Evolutionary conservation across 2,329 filamentous ascomycete species (phyloP).

Genomic region (Nothomitra cinnamomea): DNA sequence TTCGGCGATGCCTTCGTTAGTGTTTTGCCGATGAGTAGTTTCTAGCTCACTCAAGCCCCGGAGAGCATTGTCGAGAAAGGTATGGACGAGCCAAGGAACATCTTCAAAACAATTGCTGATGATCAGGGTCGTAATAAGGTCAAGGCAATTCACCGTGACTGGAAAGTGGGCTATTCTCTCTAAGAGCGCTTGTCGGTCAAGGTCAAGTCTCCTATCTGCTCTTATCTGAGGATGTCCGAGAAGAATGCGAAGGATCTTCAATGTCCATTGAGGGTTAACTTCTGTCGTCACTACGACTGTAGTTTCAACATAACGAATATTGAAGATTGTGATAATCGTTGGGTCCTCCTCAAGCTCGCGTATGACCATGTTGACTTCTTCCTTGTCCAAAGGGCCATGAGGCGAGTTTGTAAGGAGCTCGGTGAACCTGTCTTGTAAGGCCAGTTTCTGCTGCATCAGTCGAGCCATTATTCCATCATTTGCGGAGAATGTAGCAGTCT

Average conservation of each 20-base stretch:
- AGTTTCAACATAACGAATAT: not conserved
- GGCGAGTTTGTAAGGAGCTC: too few species aligned
- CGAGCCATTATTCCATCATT: too few species aligned
- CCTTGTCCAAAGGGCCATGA: too few species aligned
- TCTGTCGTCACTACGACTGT: not conserved
- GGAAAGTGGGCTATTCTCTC: not conserved
- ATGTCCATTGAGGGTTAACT: not conserved
- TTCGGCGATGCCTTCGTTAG: not conserved
- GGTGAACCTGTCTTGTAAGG: too few species aligned
- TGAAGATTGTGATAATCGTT: not conserved
- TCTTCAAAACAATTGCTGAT: not conserved
- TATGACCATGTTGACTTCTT: not conserved
- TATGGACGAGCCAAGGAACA: slow-evolving; percentile 2
- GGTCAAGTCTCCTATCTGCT: not conserved
- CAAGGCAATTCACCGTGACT: not conserved
- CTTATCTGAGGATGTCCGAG: not conserved
- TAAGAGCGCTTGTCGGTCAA: not conserved
- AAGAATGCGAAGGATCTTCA: not conserved
- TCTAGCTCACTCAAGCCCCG: not conserved
- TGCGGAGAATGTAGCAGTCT: too few species aligned
- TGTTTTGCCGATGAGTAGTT: too few species aligned
- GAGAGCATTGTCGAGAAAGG: not conserved
- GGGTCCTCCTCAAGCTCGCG: not conserved
- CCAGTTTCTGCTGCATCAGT: too few species aligned
- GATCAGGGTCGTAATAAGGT: slow-evolving; percentile 1